phyloP scores from a whole-genome alignment of 257 asterid genomes.

The Plantago elongata region DNA sequence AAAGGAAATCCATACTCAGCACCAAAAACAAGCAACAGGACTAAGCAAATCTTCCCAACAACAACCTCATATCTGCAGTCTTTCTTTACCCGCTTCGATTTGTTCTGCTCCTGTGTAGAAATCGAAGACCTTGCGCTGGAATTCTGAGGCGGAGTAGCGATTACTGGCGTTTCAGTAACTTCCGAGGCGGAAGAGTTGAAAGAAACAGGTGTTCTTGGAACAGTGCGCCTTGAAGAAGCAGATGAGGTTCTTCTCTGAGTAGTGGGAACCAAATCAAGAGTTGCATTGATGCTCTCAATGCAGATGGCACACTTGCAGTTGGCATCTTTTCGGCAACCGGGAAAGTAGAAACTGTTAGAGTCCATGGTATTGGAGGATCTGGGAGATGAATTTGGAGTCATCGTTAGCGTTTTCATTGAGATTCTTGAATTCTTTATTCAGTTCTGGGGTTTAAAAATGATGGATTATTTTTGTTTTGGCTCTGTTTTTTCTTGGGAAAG shows the following conservation, averaged over 20 bases:
- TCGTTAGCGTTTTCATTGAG: conserved; percentile 35
- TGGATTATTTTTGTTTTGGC: conserved; percentile 6
- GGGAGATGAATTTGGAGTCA: conserved; percentile 57
- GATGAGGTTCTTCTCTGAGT: conserved; percentile 35
- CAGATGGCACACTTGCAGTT: conserved; percentile 78
- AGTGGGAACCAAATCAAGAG: conserved; percentile 69
- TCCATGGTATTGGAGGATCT: conserved; percentile 48
- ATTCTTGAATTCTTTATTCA: conserved; percentile 10
- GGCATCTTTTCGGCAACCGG: conserved; percentile 79
- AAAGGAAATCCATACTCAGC: conserved; percentile 46
- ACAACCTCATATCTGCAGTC: conserved; percentile 27
- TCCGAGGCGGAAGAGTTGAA: conserved; percentile 31
- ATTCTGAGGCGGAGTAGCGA: conserved; percentile 27
- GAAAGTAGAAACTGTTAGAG: conserved; percentile 38
- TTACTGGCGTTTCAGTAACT: conserved; percentile 3
- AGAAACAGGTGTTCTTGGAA: conserved; percentile 49
- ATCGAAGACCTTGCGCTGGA: conserved; percentile 23
- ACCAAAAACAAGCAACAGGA: conserved; percentile 30
- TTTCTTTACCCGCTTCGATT: conserved; percentile 32
- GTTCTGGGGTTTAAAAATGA: no score
- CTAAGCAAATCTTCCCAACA: conserved; percentile 33
- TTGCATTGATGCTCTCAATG: conserved; percentile 74
- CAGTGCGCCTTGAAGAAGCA: conserved; percentile 34
- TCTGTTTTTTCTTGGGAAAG: not conserved
- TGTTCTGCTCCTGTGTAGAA: conserved; percentile 16